phyloP scores from a whole-genome alignment of 768 basidiomycete species.

The Kwoniella dejecticola region DNA sequence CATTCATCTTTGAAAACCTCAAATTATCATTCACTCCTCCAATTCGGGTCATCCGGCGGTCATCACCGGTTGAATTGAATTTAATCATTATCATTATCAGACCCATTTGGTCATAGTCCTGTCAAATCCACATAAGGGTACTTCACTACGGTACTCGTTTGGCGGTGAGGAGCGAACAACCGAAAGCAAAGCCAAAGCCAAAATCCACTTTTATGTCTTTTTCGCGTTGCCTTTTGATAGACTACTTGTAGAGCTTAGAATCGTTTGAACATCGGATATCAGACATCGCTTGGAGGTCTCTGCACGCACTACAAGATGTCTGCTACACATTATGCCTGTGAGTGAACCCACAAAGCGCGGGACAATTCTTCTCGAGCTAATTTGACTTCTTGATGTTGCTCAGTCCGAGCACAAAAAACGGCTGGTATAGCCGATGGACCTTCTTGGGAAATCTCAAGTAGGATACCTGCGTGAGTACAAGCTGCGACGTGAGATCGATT shows the following conservation, averaged over 20 bases:
- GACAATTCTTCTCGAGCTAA: too few species aligned
- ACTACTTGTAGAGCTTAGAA: too few species aligned
- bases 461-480: slow-evolving; percentile 58
- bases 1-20: background rate
- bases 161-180: background rate
- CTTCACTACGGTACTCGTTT: background rate
- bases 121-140: slow-evolving; percentile 5
- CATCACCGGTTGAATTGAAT: background rate
- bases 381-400: slow-evolving; percentile 1
- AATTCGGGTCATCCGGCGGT: slow-evolving; percentile 6
- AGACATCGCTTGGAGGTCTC: background rate
- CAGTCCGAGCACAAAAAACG: slow-evolving; percentile 92
- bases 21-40: background rate
- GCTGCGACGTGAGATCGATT: background rate
- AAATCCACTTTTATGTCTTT: too few species aligned
- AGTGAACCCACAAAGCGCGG: too few species aligned
- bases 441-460: slow-evolving; percentile 67
- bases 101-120: background rate
- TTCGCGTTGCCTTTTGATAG: too few species aligned
- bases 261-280: too few species aligned
- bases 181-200: too few species aligned
- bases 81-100: background rate
- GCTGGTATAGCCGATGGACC: slow-evolving; percentile 85
- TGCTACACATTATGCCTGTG: slow-evolving; percentile 43
- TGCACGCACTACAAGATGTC: slow-evolving; percentile 7